Conservation (phyloP, 1,284 basidiomycete species). For the Naganishia cerealis region DNA sequence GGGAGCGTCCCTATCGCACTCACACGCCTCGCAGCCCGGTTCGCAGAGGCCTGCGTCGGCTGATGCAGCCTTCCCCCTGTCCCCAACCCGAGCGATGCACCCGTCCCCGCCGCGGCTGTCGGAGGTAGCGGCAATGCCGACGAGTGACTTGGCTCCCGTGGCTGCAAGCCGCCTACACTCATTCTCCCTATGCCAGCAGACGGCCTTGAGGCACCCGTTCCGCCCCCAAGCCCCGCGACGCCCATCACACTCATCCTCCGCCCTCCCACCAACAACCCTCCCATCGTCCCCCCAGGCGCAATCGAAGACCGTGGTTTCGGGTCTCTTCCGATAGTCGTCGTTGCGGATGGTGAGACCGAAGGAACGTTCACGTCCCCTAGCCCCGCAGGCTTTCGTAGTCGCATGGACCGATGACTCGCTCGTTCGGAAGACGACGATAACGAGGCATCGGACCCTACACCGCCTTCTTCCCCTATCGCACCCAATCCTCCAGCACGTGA, state of each 20-base stretch:
- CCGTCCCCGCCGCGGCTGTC: background rate
- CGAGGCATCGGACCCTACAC: background rate
- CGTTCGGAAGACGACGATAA: constrained; percentile 7
- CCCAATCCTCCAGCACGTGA: constrained; percentile 7
- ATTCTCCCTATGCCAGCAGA: constrained; percentile 5
- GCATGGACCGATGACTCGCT: constrained; percentile 19
- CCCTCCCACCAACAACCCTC: background rate
- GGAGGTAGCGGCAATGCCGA: constrained; percentile 2
- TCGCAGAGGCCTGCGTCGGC: constrained; percentile 11
- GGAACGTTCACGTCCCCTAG: constrained; percentile 1
- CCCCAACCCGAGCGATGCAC: background rate
- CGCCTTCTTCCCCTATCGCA: constrained; percentile 20
- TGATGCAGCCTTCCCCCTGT: constrained; percentile 16
- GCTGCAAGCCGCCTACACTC: constrained; percentile 7
- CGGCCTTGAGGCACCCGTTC: constrained; percentile 14
- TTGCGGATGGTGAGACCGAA: constrained; percentile 7
- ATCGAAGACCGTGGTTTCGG: constrained; percentile 14
- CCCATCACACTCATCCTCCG: constrained; percentile 18
- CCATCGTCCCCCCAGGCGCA: background rate
- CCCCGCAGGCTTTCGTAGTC: constrained; percentile 9
- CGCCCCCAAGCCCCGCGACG: constrained; percentile 7
- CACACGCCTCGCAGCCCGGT: constrained; percentile 12
- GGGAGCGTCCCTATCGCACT: constrained; percentile 19
- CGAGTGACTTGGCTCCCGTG: background rate
- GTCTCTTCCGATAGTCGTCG: background rate